phyloP scores from a whole-genome alignment of 192 early-diverging fungal species.

The Entophlyctis helioformis region DNA sequence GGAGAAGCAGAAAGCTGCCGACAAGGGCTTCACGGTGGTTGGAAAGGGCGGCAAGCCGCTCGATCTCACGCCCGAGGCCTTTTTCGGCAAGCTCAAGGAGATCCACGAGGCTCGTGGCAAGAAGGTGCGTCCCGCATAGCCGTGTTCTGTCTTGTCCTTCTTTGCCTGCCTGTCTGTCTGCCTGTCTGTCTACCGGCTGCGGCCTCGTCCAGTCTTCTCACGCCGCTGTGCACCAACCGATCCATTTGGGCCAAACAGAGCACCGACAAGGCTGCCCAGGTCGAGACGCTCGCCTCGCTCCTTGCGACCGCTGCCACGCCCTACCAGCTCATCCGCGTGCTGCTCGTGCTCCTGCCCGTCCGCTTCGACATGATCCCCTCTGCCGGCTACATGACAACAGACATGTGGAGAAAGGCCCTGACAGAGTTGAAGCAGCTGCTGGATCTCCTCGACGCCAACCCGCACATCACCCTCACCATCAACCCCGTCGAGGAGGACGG shows the following conservation, averaged over 20 bases:
- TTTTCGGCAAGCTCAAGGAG: slow-evolving; percentile 75
- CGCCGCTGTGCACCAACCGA: too few species aligned
- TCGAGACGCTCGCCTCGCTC: slow-evolving; percentile 55
- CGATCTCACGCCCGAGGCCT: slow-evolving; percentile 55
- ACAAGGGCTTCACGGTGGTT: slow-evolving; percentile 35
- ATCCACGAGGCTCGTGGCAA: slow-evolving; percentile 79
- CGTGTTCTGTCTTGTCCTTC: too few species aligned
- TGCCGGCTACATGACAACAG: slow-evolving; percentile 59
- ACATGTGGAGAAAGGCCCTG: slow-evolving; percentile 62
- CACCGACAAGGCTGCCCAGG: slow-evolving; percentile 73
- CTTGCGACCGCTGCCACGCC: slow-evolving; percentile 49
- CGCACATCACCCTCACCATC: slow-evolving; percentile 49
- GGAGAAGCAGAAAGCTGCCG: slow-evolving; percentile 9
- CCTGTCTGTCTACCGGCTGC: too few species aligned
- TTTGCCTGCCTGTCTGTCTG: too few species aligned
- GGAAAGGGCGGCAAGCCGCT: slow-evolving; percentile 36
- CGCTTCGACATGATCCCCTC: slow-evolving; percentile 72
- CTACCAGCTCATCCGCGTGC: slow-evolving; percentile 71
- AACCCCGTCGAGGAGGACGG: slow-evolving; percentile 59
- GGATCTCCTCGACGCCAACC: slow-evolving; percentile 63
- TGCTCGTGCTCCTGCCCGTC: slow-evolving; percentile 75
- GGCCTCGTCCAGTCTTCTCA: too few species aligned
- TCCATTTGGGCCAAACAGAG: slow-evolving; percentile 36
- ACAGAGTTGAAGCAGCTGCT: slow-evolving; percentile 67
- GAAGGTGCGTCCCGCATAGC: slow-evolving; percentile 52